These are phyloP conservation scores for Haplographium delicatum DNA, from an alignment of 495 filamentous ascomycete species.

Conservation along the genomic window DNA sequence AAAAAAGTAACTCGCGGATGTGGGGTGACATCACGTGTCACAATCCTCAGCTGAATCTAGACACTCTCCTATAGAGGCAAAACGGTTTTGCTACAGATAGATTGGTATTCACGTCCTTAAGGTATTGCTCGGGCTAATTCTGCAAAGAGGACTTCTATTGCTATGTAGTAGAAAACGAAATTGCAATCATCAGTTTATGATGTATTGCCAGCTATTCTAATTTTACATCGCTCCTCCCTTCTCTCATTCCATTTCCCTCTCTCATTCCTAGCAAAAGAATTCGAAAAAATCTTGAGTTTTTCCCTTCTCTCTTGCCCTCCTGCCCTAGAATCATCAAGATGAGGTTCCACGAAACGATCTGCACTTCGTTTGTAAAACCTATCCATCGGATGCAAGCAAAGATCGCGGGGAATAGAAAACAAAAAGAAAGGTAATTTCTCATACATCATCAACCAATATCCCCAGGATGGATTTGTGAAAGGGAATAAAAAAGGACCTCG, in stretches of 20 bases:
- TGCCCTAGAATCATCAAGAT: neutral
- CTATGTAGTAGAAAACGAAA: neutral
- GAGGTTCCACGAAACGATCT: slow-evolving; percentile 24
- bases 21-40: no score
- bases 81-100: no score
- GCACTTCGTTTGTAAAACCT: slow-evolving; percentile 24
- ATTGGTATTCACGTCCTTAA: no score
- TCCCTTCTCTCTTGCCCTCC: neutral
- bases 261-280: no score
- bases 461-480: neutral
- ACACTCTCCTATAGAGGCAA: no score
- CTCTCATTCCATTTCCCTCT: neutral
- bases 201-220: slow-evolving; percentile 17
- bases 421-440: neutral
- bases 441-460: slow-evolving; percentile 1
- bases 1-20: no score
- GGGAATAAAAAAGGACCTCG: neutral
- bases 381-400: neutral
- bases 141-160: slow-evolving; percentile 11
- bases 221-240: slow-evolving; percentile 14
- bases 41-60: no score
- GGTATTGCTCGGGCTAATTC: no score
- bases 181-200: slow-evolving; percentile 12
- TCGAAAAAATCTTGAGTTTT: no score
- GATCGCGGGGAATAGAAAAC: no score